These are phyloP conservation scores for Verticillium tricorpus DNA, from an alignment of 2,329 filamentous ascomycete species.

Conservation along the genomic window DNA sequence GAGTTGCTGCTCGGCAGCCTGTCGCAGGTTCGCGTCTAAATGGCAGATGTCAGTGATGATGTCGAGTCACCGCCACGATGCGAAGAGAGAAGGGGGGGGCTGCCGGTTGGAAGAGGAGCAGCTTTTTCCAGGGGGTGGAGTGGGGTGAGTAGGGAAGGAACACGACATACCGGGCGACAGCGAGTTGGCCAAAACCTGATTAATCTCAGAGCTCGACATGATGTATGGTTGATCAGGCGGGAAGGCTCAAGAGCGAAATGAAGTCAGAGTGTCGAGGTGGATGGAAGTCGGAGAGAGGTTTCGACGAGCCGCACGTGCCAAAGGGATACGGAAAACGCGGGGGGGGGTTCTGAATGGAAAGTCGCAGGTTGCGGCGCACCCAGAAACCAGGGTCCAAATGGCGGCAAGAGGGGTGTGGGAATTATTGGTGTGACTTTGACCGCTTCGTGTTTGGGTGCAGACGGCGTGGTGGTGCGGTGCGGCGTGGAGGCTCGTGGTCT, in stretches of 20 bases:
- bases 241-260: slow-evolving; percentile 7
- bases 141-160: slow-evolving; percentile 12
- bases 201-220: slow-evolving; percentile 85
- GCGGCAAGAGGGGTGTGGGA: background rate
- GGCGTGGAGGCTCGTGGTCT: background rate
- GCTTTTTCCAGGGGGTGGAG: slow-evolving; percentile 2
- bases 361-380: background rate
- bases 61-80: slow-evolving; percentile 6
- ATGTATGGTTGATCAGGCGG: slow-evolving; percentile 26
- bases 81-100: slow-evolving; percentile 1
- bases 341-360: background rate
- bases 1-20: slow-evolving; percentile 91
- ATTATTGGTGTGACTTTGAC: background rate
- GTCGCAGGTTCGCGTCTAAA: slow-evolving; percentile 82
- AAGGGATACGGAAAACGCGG: background rate
- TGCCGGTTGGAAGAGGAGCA: slow-evolving; percentile 1
- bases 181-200: slow-evolving; percentile 95
- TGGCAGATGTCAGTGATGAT: slow-evolving; percentile 23
- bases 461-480: background rate
- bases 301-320: background rate
- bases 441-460: background rate
- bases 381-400: background rate
- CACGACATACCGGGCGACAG: slow-evolving; percentile 79
- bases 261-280: slow-evolving; percentile 2
- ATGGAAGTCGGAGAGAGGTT: background rate